These are phyloP conservation scores for Solanum tacnaense DNA, from an alignment of 257 asterid genomes.

Conservation along the genomic window DNA sequence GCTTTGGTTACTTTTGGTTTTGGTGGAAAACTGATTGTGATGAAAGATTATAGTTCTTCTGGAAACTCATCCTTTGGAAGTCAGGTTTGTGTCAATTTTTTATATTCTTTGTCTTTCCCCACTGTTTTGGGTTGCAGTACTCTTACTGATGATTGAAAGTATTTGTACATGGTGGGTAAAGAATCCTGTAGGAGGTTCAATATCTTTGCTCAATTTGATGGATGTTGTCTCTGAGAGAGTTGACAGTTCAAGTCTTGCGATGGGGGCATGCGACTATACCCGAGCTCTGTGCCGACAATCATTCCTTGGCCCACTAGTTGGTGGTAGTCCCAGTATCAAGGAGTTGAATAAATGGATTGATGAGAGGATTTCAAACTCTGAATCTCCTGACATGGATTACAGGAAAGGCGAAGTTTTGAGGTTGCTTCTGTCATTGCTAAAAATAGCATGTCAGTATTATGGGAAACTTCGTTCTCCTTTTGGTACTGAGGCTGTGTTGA, in stretches of 20 bases:
- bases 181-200: constrained; percentile 53
- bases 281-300: constrained; percentile 60
- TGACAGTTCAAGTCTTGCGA: constrained; percentile 31
- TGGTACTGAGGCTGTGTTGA: constrained; percentile 52
- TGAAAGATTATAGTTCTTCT: constrained; percentile 40
- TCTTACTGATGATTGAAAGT: constrained; percentile 11
- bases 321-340: constrained; percentile 66
- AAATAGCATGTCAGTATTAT: constrained; percentile 72
- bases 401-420: constrained; percentile 57
- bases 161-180: constrained; percentile 27
- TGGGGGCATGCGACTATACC: constrained; percentile 40
- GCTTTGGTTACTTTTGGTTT: constrained; percentile 91
- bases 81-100: constrained; percentile 51
- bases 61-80: constrained; percentile 44
- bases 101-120: background rate
- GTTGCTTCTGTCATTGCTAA: constrained; percentile 74
- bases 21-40: constrained; percentile 88
- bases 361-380: constrained; percentile 55
- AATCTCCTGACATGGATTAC: constrained; percentile 37
- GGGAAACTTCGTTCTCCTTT: constrained; percentile 91
- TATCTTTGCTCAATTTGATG: constrained; percentile 65
- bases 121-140: background rate
- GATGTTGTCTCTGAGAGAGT: constrained; percentile 45
- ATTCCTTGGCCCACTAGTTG: constrained; percentile 82
- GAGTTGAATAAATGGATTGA: constrained; percentile 90